These are phyloP conservation scores for Pichia sp. DNA, from an alignment of 1,139 yeast genomes.

Conservation along the genomic window DNA sequence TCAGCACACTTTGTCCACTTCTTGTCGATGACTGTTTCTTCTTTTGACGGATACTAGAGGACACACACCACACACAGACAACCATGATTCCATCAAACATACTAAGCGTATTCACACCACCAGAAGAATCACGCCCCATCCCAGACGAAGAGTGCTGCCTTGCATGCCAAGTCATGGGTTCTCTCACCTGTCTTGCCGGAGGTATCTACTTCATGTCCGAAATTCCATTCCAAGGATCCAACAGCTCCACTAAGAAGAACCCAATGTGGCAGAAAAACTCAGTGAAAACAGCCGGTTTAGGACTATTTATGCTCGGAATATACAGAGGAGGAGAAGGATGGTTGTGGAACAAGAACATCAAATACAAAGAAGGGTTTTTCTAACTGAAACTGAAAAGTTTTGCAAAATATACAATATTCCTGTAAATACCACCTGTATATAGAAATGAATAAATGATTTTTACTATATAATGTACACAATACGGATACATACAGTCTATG, in stretches of 20 bases:
- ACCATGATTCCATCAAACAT: constrained; percentile 51
- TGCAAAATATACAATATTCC: no score
- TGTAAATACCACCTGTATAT: neutral
- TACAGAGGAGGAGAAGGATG: constrained; percentile 57
- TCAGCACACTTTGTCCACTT: no score
- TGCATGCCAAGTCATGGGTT: constrained; percentile 64
- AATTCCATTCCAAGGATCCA: constrained; percentile 22
- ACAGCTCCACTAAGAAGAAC: constrained; percentile 39
- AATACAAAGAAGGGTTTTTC: constrained; percentile 21
- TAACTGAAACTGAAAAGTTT: neutral
- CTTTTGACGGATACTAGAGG: neutral
- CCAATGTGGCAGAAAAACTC: constrained; percentile 61
- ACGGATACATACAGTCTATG: neutral
- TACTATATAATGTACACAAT: no score
- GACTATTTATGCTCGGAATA: constrained; percentile 52
- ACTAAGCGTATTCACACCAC: constrained; percentile 57
- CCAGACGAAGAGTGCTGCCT: constrained; percentile 50
- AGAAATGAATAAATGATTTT: no score
- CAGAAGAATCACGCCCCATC: constrained; percentile 42
- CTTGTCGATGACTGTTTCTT: no score
- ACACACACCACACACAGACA: neutral
- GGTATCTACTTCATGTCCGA: constrained; percentile 57
- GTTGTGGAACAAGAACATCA: constrained; percentile 42
- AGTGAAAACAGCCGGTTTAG: constrained; percentile 50
- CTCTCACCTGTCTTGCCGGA: constrained; percentile 53